Base-by-base conservation (phyloP, 441 rosid genomes). In the Aleurites moluccanus region DNA sequence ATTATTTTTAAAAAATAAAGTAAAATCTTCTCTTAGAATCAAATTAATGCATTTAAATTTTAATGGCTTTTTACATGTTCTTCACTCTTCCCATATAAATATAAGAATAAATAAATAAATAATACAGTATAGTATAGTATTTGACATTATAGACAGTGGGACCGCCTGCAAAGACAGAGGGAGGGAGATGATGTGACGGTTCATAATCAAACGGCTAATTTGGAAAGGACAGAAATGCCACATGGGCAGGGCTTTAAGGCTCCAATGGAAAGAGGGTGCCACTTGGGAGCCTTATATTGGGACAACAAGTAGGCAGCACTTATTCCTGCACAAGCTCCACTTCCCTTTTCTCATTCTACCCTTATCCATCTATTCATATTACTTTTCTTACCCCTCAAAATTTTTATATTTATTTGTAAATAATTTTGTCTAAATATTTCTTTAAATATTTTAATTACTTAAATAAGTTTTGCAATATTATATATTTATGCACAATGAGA, bases 131-230 rank as follows among this genome's bases (percentile, higher is more conserved):
- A 35, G 6, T 0, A 35, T 35, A 2, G 20, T 14, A 25, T 16
- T 0, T 11, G 4, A 40, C 14, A 18, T 11, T 15, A 0, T 14
- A n/a, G 35, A 64, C 13, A 38, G 77, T 77, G 85, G 86, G 85
- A 72, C 89, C 81, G 73, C 75, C 79, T 77, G 83, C 78, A 77
- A 72, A 65, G 40, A 20, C 42, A 75, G 67, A 13, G 81, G 72
- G 71, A 76, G 80, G 69, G 49, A 60, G 64, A 68, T 80, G 85
- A 86, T 80, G 86, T 79, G 86, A 88, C 63, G 67, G 69, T 80
- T 81, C 82, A 62, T 52, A 73, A 85, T 84, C 82, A 74, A 75
- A 78, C 78, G 87, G 88, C 80, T 76, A 45, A 56, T 76, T 72
- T 71, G 70, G 70, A 75, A 63, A 55, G 10, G 81, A 71, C 71